Evolutionary conservation across 805 yeast genomes (phyloP), one percentile per base, ranked within the genome.

Genomic region (Nakazawaea molendinolei): DNA sequence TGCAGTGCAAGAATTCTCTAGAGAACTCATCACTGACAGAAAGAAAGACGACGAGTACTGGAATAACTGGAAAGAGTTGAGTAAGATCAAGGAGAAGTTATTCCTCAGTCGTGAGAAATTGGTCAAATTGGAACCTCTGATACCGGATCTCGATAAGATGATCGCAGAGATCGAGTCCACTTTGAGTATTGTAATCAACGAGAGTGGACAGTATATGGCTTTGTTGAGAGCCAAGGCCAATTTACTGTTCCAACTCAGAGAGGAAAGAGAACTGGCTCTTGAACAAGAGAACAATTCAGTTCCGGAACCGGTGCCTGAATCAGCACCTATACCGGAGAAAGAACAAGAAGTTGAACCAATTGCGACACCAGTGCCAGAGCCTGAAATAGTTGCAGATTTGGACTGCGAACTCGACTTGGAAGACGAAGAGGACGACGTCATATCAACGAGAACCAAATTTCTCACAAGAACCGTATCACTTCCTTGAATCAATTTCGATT

Each of bases 1-100:
- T 5, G 67, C 83, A 20, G 66, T 81, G 37, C 67, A 61, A 45
- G 86, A 80, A 45, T 81, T 79, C 58, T 71, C 82, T 6, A 70
- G 71, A 35, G 69, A 74, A 40, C 66, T 82, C 50, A 69, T 77
- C 34, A 59, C 61, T 15, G 44, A 60, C 38, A 28, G 40, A 42
- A 24, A 40, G 35, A 33, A 24, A 18, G 46, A 50, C 27, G 54
- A 52, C 13, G 63, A 58, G 23, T 56, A 61, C 20, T 76, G 76
- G 68, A 54, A 55, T 21, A 74, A 71, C 43, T 79, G 84, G 89
- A 78, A 71, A 47, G 62, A 66, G 38, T 80, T 73, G 50, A 72
- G 78, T 42, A 59, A 58, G 23, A 59, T 76, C 27, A 82, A 81
- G 51, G 73, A 69, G 36, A 58, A 61, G 19, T 59, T 82, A 7